These are phyloP conservation scores for Coemansia sp. DNA, from an alignment of 192 early-diverging fungal species.

Conservation along the genomic window DNA sequence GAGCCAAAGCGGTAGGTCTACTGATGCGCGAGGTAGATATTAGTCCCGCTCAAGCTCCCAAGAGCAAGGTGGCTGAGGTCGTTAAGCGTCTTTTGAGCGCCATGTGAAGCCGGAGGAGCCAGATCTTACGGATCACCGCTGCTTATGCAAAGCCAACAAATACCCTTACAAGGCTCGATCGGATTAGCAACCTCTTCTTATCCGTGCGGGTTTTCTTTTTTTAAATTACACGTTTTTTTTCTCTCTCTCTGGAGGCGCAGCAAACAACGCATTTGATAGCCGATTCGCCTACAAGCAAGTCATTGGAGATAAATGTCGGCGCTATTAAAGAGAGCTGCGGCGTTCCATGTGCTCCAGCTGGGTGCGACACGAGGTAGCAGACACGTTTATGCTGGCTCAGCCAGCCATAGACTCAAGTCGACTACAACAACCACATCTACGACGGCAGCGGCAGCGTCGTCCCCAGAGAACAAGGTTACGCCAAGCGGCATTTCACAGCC, in stretches of 20 bases:
- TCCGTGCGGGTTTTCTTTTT: not conserved
- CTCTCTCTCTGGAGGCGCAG: not conserved
- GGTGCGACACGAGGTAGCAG: not conserved
- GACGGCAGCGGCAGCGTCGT: not conserved
- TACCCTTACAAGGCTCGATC: not conserved
- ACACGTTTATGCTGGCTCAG: not conserved
- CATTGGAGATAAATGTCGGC: slow-evolving; percentile 9
- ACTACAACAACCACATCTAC: slow-evolving; percentile 15
- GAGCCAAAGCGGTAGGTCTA: slow-evolving; percentile 79
- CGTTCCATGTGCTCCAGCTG: not conserved
- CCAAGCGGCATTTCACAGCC: slow-evolving; percentile 9
- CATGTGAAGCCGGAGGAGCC: not conserved
- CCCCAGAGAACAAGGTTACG: slow-evolving; percentile 8
- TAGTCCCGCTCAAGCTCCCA: slow-evolving; percentile 72
- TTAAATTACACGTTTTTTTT: not conserved
- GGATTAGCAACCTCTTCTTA: not conserved
- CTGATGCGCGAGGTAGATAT: slow-evolving; percentile 84
- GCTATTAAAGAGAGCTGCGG: slow-evolving; percentile 1
- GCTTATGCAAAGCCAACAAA: slow-evolving; percentile 5
- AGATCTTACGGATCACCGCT: not conserved
- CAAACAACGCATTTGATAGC: not conserved
- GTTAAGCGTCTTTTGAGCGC: slow-evolving; percentile 71
- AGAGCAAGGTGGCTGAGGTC: slow-evolving; percentile 73
- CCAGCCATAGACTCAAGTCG: slow-evolving; percentile 24
- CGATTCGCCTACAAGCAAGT: not conserved